These are phyloP conservation scores for Cladophialophora psammophila DNA, from an alignment of 2,329 filamentous ascomycete species.

Conservation along the genomic window DNA sequence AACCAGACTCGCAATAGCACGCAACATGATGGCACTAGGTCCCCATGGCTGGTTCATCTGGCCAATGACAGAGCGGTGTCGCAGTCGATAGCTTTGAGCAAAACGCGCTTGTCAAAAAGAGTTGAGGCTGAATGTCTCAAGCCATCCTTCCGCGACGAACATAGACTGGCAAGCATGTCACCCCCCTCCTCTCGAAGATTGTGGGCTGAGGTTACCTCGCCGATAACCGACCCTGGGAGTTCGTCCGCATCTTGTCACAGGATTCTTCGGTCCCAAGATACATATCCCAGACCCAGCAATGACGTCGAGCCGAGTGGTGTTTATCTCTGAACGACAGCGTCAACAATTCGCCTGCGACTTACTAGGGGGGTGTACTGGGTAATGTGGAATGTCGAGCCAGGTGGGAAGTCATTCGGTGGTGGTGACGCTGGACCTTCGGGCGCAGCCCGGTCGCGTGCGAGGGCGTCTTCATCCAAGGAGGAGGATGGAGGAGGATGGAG, in stretches of 20 bases:
- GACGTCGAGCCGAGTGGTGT: background rate
- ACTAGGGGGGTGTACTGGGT: background rate
- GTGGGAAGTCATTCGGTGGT: background rate
- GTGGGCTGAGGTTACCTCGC: background rate
- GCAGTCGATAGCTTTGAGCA: background rate
- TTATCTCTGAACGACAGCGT: background rate
- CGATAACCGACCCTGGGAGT: background rate
- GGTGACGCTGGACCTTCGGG: background rate
- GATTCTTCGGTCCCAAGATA: background rate
- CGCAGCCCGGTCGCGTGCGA: background rate
- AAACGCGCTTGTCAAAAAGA: constrained; percentile 3
- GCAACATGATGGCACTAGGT: constrained; percentile 13
- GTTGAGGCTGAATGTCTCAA: background rate
- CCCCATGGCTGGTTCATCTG: background rate
- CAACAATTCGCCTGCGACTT: background rate
- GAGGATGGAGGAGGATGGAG: background rate
- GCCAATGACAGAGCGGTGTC: constrained; percentile 11
- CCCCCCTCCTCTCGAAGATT: background rate
- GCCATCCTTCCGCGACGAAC: background rate
- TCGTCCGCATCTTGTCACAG: background rate
- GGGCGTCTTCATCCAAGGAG: background rate
- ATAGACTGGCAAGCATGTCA: background rate
- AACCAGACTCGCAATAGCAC: constrained; percentile 14
- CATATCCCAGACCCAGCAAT: background rate
- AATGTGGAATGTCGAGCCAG: background rate